Percentiles rank a stretch among this genome's conserved stretches.
Evolutionary conservation across 257 asterid genomes (phyloP).

Genomic region (Capsicum pubescens): DNA sequence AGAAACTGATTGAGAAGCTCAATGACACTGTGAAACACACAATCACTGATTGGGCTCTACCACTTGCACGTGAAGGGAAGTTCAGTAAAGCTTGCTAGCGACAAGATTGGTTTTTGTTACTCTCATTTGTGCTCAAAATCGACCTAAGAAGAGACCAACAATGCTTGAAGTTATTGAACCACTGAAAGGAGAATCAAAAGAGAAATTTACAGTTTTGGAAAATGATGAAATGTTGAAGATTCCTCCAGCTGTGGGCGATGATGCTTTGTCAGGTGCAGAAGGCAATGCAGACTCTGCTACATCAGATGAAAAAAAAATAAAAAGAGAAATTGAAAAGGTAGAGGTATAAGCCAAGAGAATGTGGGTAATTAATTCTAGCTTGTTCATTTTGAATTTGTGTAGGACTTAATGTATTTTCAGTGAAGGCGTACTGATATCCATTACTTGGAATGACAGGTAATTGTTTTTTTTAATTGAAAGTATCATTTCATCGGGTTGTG

Average conservation of each 20-base stretch:
- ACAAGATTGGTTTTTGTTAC: slow-evolving; percentile 63
- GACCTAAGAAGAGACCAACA: slow-evolving; percentile 80
- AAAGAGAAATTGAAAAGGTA: slow-evolving; percentile 64
- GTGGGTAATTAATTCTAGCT: not conserved
- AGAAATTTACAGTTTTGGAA: slow-evolving; percentile 66
- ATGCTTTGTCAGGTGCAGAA: slow-evolving; percentile 45
- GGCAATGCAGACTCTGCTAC: slow-evolving; percentile 49
- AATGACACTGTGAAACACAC: slow-evolving; percentile 52
- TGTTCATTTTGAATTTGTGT: slow-evolving; percentile 17
- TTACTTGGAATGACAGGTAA: not conserved
- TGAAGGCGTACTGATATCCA: not conserved
- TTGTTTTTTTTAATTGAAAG: not conserved
- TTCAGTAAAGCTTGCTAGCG: slow-evolving; percentile 73
- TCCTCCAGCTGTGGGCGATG: slow-evolving; percentile 39
- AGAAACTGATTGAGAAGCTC: slow-evolving; percentile 78
- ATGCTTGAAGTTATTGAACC: slow-evolving; percentile 77
- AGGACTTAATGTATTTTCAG: not conserved
- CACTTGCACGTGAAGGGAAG: slow-evolving; percentile 63
- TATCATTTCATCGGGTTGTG: slow-evolving; percentile 18
- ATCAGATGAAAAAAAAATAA: slow-evolving; percentile 48
- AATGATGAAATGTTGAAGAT: slow-evolving; percentile 70
- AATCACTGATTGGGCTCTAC: slow-evolving; percentile 85
- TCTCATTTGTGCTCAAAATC: slow-evolving; percentile 64
- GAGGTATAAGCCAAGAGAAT: slow-evolving; percentile 21
- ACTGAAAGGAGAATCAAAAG: slow-evolving; percentile 68